Conservation (phyloP, 495 filamentous ascomycete species). For the Astrothelium macrocarpum region DNA sequence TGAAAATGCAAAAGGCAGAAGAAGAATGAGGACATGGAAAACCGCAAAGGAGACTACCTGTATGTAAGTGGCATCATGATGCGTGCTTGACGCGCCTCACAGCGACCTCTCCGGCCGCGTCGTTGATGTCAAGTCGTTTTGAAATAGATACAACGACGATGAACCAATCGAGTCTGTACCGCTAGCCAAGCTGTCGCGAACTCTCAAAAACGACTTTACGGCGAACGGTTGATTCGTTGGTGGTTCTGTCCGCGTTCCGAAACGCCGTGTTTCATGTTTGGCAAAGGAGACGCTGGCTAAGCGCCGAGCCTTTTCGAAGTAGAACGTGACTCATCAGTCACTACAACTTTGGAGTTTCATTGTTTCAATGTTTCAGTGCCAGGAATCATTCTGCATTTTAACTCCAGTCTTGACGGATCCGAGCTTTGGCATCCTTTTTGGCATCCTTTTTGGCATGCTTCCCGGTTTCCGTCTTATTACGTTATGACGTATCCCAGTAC, state of each 20-base stretch:
- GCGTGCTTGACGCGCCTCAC: neutral
- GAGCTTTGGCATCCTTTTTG: no score
- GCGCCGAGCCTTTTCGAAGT: neutral
- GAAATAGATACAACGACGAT: neutral
- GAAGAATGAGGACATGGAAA: neutral
- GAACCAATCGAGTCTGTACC: neutral
- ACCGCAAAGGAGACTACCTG: neutral
- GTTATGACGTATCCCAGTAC: no score
- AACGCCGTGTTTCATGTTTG: constrained; percentile 6
- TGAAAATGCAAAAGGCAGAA: neutral
- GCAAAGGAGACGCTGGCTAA: neutral
- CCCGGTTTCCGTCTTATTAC: no score
- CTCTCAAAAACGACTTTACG: neutral
- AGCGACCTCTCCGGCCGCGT: neutral
- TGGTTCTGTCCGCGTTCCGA: neutral
- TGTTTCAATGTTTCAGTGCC: no score
- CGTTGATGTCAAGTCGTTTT: neutral
- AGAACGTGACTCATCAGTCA: neutral
- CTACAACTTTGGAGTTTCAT: neutral
- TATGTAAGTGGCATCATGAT: neutral
- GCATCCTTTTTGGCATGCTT: no score
- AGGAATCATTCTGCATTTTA: no score
- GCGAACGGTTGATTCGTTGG: neutral
- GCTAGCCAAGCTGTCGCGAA: neutral
- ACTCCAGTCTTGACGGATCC: no score